phyloP scores from a whole-genome alignment of 768 basidiomycete species.

The Amanita thiersii region DNA sequence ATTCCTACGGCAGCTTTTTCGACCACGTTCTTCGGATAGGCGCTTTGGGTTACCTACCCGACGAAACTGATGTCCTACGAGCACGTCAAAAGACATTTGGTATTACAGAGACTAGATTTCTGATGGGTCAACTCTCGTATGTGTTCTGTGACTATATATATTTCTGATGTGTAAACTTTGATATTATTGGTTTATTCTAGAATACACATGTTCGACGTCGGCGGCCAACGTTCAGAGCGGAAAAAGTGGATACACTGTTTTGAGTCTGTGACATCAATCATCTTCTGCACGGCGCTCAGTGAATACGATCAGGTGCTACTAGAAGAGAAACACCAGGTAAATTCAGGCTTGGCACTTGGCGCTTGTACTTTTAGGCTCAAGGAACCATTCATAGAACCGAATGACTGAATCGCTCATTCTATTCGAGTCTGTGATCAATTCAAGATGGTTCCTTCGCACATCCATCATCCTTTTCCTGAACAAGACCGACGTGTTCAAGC shows the following conservation, averaged over 20 bases:
- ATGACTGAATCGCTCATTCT: conserved; percentile 90
- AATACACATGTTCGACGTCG: conserved; percentile 72
- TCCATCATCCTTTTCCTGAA: conserved; percentile 90
- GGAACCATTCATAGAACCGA: conserved; percentile 53
- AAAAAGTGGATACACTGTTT: conserved; percentile 72
- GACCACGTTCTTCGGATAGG: conserved; percentile 80
- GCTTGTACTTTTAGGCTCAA: neutral
- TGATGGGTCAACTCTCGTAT: conserved; percentile 57
- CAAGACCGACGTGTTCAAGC: conserved; percentile 91
- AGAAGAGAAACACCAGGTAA: conserved; percentile 59
- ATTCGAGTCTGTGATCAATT: conserved; percentile 90
- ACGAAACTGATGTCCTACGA: conserved; percentile 78
- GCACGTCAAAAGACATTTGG: conserved; percentile 88
- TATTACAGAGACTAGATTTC: conserved; percentile 82
- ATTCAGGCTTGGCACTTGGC: conserved; percentile 13
- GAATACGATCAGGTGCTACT: conserved; percentile 71
- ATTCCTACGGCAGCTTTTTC: conserved; percentile 58
- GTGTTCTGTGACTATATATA: conserved; percentile 14
- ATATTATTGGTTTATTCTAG: conserved; percentile 15
- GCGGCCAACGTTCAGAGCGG: conserved; percentile 72
- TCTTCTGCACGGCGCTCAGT: conserved; percentile 64
- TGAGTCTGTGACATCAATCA: conserved; percentile 52
- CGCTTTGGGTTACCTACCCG: conserved; percentile 71
- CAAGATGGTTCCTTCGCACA: conserved; percentile 87
- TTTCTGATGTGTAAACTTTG: neutral